phyloP scores from a whole-genome alignment of 164 flowering plant species.

The Tetrastigma voinierianum region DNA sequence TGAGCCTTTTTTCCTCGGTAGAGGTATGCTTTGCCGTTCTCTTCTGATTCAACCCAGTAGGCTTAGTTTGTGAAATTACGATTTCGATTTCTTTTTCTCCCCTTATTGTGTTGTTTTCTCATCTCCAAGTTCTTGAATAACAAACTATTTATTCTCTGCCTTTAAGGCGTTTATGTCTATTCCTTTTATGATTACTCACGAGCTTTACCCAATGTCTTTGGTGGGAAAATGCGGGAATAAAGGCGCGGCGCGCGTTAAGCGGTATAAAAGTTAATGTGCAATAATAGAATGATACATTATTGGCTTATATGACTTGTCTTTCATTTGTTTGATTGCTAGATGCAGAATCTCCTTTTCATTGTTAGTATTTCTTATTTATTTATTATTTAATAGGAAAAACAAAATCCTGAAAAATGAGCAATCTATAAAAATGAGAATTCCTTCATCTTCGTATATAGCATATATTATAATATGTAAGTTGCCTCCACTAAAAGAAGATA shows the following conservation, averaged over 20 bases:
- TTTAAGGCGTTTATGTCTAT: not conserved
- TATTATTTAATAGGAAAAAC: too few relatives aligned
- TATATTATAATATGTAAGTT: too few relatives aligned
- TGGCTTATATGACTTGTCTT: not conserved
- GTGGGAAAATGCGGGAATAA: constrained; percentile 97
- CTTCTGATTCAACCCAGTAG: not conserved
- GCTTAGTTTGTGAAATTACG: not conserved
- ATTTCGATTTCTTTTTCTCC: not conserved
- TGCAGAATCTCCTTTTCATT: not conserved
- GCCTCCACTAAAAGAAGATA: too few relatives aligned
- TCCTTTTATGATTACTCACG: constrained; percentile 26
- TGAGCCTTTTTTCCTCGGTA: not conserved
- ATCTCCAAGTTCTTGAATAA: not conserved
- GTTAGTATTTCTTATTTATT: not conserved
- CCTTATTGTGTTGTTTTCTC: not conserved
- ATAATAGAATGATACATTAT: not conserved
- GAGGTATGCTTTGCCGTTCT: not conserved
- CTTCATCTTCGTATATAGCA: too few relatives aligned
- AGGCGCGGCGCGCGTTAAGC: constrained; percentile 93
- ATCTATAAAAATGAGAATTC: too few relatives aligned
- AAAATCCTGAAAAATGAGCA: too few relatives aligned
- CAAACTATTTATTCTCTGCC: not conserved
- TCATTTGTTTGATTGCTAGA: too few relatives aligned
- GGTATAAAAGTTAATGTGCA: constrained; percentile 62
- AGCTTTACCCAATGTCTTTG: constrained; percentile 93